These are phyloP conservation scores for Psophocarpus tetragonolobus DNA, from an alignment of 306 rosid species.

Conservation along the genomic window DNA sequence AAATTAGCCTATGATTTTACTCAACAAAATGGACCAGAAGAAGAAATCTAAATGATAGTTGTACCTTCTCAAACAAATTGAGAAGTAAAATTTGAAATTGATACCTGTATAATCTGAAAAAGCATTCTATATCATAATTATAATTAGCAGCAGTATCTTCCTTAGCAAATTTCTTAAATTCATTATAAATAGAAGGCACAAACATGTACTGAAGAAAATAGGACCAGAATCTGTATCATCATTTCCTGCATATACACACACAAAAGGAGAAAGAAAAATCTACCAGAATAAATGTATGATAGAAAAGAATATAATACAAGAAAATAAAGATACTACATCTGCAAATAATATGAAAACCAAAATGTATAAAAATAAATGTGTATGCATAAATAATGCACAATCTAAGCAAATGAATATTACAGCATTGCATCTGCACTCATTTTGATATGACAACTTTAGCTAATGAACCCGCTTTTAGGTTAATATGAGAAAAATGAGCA, in stretches of 20 bases:
- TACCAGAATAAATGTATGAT: background rate
- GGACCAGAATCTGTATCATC: constrained; percentile 87
- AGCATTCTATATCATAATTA: constrained; percentile 94
- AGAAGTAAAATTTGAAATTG: background rate
- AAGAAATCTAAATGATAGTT: constrained; percentile 24
- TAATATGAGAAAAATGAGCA: background rate
- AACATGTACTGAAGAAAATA: constrained; percentile 84
- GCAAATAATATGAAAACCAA: constrained; percentile 18
- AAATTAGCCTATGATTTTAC: background rate
- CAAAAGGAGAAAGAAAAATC: background rate
- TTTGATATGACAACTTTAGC: background rate
- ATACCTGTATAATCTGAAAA: constrained; percentile 97
- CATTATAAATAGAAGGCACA: constrained; percentile 74
- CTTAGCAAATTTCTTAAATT: constrained; percentile 77
- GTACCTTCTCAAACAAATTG: constrained; percentile 23
- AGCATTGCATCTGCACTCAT: background rate
- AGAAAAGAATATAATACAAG: constrained; percentile 6
- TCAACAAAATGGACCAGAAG: background rate
- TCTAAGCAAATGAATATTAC: background rate
- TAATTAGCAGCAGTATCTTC: constrained; percentile 92
- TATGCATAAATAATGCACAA: background rate
- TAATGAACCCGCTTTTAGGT: background rate
- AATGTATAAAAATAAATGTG: background rate
- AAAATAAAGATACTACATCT: background rate
- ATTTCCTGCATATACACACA: constrained; percentile 74